Conservation (phyloP, 2,329 filamentous ascomycete genomes). For the Daldinia sp. region DNA sequence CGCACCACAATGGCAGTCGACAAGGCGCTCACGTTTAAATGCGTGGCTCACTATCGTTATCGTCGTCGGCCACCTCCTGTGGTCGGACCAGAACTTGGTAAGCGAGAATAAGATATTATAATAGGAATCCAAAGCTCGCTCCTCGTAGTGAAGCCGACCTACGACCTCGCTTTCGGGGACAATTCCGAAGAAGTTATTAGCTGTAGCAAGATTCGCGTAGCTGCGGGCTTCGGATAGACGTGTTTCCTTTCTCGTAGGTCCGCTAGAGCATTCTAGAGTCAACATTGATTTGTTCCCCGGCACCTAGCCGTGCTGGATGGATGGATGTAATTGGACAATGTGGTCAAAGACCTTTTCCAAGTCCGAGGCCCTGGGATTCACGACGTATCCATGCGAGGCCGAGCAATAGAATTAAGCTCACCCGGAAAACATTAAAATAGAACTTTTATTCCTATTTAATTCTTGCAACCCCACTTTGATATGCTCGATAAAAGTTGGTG, state of each 20-base stretch:
- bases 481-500: slow-evolving; percentile 80
- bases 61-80: slow-evolving; percentile 60
- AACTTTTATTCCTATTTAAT: slow-evolving; percentile 56
- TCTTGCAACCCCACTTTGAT: slow-evolving; percentile 69
- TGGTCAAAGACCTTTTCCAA: not conserved
- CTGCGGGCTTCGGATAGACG: slow-evolving; percentile 67
- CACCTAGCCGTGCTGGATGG: too few relatives aligned
- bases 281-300: too few relatives aligned
- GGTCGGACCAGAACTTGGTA: slow-evolving; percentile 61
- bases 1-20: slow-evolving; percentile 70
- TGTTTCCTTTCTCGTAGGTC: slow-evolving; percentile 67
- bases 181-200: slow-evolving; percentile 57
- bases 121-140: slow-evolving; percentile 82
- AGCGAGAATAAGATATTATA: slow-evolving; percentile 85
- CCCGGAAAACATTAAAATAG: slow-evolving; percentile 77
- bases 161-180: slow-evolving; percentile 36
- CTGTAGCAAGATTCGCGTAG: slow-evolving; percentile 63
- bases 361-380: not conserved
- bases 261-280: slow-evolving; percentile 52
- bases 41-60: slow-evolving; percentile 73
- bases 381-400: not conserved
- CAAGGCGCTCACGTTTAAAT: slow-evolving; percentile 71
- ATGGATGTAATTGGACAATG: not conserved
- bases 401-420: slow-evolving; percentile 49
- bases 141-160: slow-evolving; percentile 66